Evolutionary conservation across 1,284 basidiomycete species (phyloP), one percentile per base, ranked within the genome.

Genomic region (Vanrija humicola): DNA sequence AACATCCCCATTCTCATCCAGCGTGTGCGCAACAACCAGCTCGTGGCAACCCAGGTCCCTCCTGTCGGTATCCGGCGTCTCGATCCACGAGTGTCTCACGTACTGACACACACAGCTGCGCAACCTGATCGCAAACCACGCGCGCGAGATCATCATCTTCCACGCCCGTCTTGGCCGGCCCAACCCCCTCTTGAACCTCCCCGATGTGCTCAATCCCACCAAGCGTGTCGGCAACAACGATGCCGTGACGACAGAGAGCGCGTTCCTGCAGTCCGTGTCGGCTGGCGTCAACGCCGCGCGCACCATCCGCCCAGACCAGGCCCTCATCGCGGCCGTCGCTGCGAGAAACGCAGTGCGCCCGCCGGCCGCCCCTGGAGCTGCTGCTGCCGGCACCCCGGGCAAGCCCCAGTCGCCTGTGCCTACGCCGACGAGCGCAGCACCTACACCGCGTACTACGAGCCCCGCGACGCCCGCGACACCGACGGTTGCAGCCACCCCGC

Each of bases 111-210:
- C 42, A 12, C 48, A 61, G 59, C 48, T 61, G 18, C 59, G 59
- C 48, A 57, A 52, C 55, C 48, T 61, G 16, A 49, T 61, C 26
- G 55, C 59, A 25, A 55, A 52, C 50, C 56, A 61, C 43, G 59
- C 59, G 16, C 55, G 54, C 43, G 61, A 62, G 28, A 62, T 62
- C 38, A 55, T 62, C 56, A 54, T 58, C 49, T 59, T 62, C 54
- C 54, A 59, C 52, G 61, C 61, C 28, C 54, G 61, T 34, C 52
- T 62, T 15, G 61, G 61, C 18, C 46, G 52, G 5, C 38, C 38
- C 2, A 62, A 56, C 39, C 61, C 61, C 3, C 50, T 62, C 4
- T 45, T 62, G 28, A 56, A 56, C 52, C 56, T 62, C n/a, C 61
- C 61, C 10, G 61, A 62, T 26, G 47, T 62, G n/a, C 54, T 62